Evolutionary conservation across 176 grass and related monocot species (phyloP).

Genomic region (Dendrocalamus sinicus): DNA sequence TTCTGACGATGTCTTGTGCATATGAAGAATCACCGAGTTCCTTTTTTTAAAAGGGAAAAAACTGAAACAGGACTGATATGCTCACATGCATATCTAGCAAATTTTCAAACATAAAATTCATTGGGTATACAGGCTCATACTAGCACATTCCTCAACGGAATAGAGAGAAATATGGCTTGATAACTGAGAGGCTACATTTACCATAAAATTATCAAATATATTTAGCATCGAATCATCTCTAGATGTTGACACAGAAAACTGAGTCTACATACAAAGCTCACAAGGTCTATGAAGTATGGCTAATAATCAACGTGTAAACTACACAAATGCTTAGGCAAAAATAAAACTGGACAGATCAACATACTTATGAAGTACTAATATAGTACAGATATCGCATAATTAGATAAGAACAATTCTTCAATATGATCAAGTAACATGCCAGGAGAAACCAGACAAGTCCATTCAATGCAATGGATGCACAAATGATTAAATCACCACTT

Average conservation of each 20-base stretch:
- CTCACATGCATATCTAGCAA: not conserved
- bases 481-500: constrained; percentile 9
- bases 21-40: not conserved
- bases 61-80: not conserved
- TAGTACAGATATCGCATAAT: constrained; percentile 7
- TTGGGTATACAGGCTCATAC: not conserved
- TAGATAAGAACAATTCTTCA: constrained; percentile 4
- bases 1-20: not conserved
- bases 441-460: constrained; percentile 1
- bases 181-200: not conserved
- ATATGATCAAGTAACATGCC: constrained; percentile 16
- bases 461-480: not conserved
- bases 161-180: not conserved
- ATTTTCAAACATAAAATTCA: not conserved
- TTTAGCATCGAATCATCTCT: constrained; percentile 4
- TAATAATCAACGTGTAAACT: not conserved
- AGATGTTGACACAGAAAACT: constrained; percentile 18
- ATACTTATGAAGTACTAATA: not conserved
- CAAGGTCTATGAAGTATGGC: not conserved
- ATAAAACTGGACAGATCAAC: not conserved
- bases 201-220: constrained; percentile 29
- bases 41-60: not conserved
- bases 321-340: not conserved
- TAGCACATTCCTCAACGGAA: constrained; percentile 16
- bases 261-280: constrained; percentile 17